Evolutionary conservation across 2,329 filamentous ascomycete species (phyloP), one percentile per base, ranked within the genome.

Genomic region (Furcasterigmium furcatum): DNA sequence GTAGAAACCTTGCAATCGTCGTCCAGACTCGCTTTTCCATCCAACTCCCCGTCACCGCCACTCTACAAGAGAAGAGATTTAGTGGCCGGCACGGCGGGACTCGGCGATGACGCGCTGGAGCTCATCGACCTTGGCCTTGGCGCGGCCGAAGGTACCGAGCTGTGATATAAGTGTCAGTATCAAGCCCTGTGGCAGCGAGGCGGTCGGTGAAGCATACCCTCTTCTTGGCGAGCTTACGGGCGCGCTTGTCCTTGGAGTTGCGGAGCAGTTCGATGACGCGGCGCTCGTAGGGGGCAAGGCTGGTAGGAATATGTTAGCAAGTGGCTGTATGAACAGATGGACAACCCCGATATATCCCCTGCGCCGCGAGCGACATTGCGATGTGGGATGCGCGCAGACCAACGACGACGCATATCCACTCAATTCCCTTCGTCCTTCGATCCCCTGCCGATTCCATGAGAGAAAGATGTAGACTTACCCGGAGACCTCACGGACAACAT

Each of bases 111-210:
- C 88, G 67, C 89, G 85, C 79, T 91, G 89, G 79, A 99, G 90
- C 80, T 97, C 92, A 72, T 99, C 94, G 62, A 99, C 94, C 92
- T 99, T 99, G 73, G 83, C 86, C 92, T 99, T 99, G 69, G 92
- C 92, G 74, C 94, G 92, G 69, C 89, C 88, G 76, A 97, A 97
- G 64, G 94, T 97, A 72, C 94, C 94, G 80, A 99, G 91, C 87
- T 94, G 56, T 55, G 48, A 46, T 24, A 4, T 6, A 16, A 29
- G 21, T 47, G 56, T 64, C 51, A 64, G 61, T 49, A 48, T 46
- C 43, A n/a, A n/a, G n/a, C n/a, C n/a, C n/a, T n/a, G n/a, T n/a
- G n/a, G n/a, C n/a, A 41, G 12, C 16, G 29, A 27, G 13, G 6
- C 21, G 44, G 49, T 43, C 30, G 30, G 41, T 8, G 21, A 46